Evolutionary conservation across 2,329 filamentous ascomycete genomes (phyloP), one percentile per base, ranked within the genome.

Genomic region (Calonectria leucothoes): DNA sequence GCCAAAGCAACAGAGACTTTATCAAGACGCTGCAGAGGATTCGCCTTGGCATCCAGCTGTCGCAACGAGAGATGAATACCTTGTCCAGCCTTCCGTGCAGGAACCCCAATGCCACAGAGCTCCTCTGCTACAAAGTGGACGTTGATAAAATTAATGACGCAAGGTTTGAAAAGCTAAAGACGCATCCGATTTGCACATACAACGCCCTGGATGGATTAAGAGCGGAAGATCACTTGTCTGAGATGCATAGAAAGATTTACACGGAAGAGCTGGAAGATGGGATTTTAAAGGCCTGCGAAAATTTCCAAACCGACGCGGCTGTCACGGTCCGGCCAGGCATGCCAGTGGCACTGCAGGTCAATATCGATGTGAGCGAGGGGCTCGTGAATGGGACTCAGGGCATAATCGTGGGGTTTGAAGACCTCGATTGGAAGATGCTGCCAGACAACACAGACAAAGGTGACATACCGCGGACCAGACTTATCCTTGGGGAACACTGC

Each of bases 11-110:
- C 74, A 70, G 81, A 48, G 78, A 77, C 0, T 93, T 93, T 77
- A 88, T 91, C 71, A 81, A 82, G 4, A 88, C 92, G 61, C 84
- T 93, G 2, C 86, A 91, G 42, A 91, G 88, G 70, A 88, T 88
- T 59, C 86, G 90, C 1, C 83, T 88, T 17, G 89, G 90, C 2
- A 74, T 83, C 15, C 72, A 75, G 0, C 81, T 91, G 0, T 78
- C 81, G 0, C 33, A 45, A 0, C 75, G 75, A 0, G 88, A 90
- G 10, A 82, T 81, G 4, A 67, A 84, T 0, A 81, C 86, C 0
- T 82, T 91, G 0, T 84, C 90, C 69, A 82, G 89, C 25, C 87
- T 89, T 66, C 73, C 82, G 0, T 85, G 84, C 5, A 80, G 86
- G 6, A 86, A 86, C 0, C 77, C 82, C 0, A 71, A 75, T 6